Evolutionary conservation across 371 early-diverging fungal genomes (phyloP).

Genomic region (Mortierella sp.): DNA sequence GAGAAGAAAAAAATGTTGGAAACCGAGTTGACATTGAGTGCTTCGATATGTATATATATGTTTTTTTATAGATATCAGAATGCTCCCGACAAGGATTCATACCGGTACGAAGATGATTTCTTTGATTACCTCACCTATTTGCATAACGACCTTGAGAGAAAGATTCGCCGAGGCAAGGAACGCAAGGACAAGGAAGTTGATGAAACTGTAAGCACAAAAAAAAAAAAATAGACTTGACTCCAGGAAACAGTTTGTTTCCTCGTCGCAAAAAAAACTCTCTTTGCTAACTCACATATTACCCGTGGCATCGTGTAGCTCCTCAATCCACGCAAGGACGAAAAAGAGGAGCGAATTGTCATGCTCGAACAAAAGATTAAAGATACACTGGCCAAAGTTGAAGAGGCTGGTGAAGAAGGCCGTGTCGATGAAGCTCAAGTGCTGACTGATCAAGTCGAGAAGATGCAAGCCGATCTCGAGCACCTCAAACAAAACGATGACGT

Average conservation of each 20-base stretch:
- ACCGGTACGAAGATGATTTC: slow-evolving; percentile 85
- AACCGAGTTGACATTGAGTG: too few relatives aligned
- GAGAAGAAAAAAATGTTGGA: too few relatives aligned
- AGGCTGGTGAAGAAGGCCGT: slow-evolving; percentile 84
- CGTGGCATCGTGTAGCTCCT: slow-evolving; percentile 53
- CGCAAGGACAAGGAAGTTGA: slow-evolving; percentile 81
- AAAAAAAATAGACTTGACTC: not conserved
- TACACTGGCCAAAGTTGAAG: slow-evolving; percentile 74
- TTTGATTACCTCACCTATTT: slow-evolving; percentile 79
- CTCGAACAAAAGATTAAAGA: slow-evolving; percentile 89
- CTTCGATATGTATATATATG: too few relatives aligned
- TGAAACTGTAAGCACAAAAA: slow-evolving; percentile 65
- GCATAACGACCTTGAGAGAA: slow-evolving; percentile 79
- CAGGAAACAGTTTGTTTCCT: not conserved
- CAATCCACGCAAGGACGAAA: slow-evolving; percentile 83
- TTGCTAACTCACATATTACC: slow-evolving; percentile 9
- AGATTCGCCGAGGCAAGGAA: slow-evolving; percentile 81
- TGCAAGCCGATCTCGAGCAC: slow-evolving; percentile 72
- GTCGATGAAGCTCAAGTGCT: slow-evolving; percentile 81
- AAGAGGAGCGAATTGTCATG: slow-evolving; percentile 83
- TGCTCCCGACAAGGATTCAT: slow-evolving; percentile 71
- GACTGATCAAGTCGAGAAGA: slow-evolving; percentile 73
- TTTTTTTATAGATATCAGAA: slow-evolving; percentile 77
- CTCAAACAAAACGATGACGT: slow-evolving; percentile 72
- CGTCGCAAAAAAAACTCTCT: not conserved